Percentiles rank a stretch among this genome's conserved stretches.
These are phyloP conservation scores for Chalaropsis thielavioides DNA, from an alignment of 2,329 filamentous ascomycete species.

Conservation along the genomic window DNA sequence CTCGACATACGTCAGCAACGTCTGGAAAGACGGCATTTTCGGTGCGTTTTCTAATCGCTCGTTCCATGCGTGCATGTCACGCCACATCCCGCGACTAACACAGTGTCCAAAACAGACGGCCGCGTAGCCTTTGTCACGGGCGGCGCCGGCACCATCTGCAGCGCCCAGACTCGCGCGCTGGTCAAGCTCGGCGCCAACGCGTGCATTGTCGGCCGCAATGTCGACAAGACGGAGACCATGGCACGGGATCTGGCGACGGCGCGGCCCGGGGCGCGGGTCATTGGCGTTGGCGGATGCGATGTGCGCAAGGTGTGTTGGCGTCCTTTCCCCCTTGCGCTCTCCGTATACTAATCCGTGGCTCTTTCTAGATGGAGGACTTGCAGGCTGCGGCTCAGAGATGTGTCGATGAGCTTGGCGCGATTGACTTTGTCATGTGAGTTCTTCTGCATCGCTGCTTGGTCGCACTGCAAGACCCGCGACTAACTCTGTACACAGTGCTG, in stretches of 20 bases:
- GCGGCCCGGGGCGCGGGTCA: conserved; percentile 63
- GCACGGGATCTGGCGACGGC: conserved; percentile 72
- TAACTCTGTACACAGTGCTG: conserved; percentile 45
- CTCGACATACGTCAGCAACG: conserved; percentile 62
- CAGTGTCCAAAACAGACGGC: conserved; percentile 40
- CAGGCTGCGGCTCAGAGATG: conserved; percentile 64
- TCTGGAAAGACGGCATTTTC: conserved; percentile 82
- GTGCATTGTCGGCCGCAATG: conserved; percentile 82
- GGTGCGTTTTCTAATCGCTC: conserved; percentile 34
- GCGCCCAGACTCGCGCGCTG: conserved; percentile 79
- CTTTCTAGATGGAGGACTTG: conserved; percentile 42
- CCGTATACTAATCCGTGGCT: background rate
- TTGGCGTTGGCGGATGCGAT: conserved; percentile 69
- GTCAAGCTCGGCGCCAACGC: conserved; percentile 86
- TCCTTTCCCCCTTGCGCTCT: conserved; percentile 16
- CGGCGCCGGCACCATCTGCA: conserved; percentile 86
- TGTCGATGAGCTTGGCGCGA: conserved; percentile 65
- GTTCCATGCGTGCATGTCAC: background rate
- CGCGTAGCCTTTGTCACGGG: conserved; percentile 93
- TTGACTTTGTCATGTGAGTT: conserved; percentile 84
- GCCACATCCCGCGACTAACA: background rate
- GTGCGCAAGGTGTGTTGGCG: conserved; percentile 51
- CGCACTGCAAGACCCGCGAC: background rate
- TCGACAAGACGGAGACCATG: conserved; percentile 68
- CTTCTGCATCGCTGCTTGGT: background rate